These are phyloP conservation scores for Russula abietina DNA, from an alignment of 768 basidiomycete genomes.

Conservation along the genomic window DNA sequence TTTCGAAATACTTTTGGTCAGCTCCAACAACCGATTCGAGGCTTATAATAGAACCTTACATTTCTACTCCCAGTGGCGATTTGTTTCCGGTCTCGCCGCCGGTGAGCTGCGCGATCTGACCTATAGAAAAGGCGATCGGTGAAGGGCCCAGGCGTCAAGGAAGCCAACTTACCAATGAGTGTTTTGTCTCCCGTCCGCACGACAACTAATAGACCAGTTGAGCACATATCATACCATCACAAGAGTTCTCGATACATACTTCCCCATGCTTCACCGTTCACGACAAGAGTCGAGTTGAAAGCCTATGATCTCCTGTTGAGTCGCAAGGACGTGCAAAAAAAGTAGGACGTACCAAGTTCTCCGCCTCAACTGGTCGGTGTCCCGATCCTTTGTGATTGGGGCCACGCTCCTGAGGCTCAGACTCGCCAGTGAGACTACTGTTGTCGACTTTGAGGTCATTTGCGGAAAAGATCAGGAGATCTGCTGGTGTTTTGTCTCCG, in stretches of 20 bases:
- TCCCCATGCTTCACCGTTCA: constrained; percentile 70
- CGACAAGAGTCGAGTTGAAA: constrained; percentile 64
- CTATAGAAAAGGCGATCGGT: constrained; percentile 30
- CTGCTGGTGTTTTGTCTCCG: constrained; percentile 69
- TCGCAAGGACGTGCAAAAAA: not conserved
- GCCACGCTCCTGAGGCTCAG: constrained; percentile 58
- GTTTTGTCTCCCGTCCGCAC: constrained; percentile 63
- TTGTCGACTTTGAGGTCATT: constrained; percentile 67
- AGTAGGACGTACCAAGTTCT: constrained; percentile 46
- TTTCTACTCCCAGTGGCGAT: constrained; percentile 61
- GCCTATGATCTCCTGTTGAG: constrained; percentile 34
- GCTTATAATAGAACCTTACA: constrained; percentile 36
- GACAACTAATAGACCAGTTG: constrained; percentile 40
- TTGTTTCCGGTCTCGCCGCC: constrained; percentile 59
- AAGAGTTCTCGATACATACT: constrained; percentile 36
- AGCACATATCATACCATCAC: not conserved
- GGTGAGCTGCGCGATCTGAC: constrained; percentile 63
- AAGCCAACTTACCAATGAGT: constrained; percentile 44
- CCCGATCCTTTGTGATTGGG: constrained; percentile 43
- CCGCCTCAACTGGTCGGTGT: constrained; percentile 52
- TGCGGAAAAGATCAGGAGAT: constrained; percentile 52
- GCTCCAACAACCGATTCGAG: not conserved
- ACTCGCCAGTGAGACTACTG: constrained; percentile 65
- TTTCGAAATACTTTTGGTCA: constrained; percentile 1
- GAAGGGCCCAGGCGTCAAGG: not conserved